Percentiles rank a stretch among this genome's conserved stretches.
These are phyloP conservation scores for Edaphochlamys debaryana DNA, from an alignment of 139 green algal genomes.

Conservation along the genomic window DNA sequence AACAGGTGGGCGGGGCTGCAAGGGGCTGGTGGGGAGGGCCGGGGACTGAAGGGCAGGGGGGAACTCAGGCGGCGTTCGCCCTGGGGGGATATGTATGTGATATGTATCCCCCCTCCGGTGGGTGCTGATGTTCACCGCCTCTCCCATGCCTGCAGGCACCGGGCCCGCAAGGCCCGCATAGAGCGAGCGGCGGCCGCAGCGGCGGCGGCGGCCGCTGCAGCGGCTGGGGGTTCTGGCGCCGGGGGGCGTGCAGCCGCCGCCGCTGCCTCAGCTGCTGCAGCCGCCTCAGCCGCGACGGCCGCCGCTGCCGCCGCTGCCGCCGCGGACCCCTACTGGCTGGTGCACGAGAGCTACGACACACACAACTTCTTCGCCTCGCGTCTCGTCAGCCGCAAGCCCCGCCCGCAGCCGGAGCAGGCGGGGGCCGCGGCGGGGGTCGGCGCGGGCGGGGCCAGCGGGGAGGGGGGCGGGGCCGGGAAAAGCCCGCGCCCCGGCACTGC, in stretches of 20 bases:
- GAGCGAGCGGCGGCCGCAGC: not conserved
- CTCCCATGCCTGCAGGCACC: not conserved
- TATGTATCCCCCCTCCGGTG: too few species aligned
- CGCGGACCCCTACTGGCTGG: conserved; percentile 25
- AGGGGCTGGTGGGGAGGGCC: not conserved
- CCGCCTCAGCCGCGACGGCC: not conserved
- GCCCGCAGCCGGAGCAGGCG: not conserved
- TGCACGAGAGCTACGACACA: conserved; percentile 29
- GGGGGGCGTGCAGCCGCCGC: not conserved
- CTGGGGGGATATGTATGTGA: too few species aligned
- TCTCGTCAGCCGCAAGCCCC: not conserved
- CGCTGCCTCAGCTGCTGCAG: not conserved
- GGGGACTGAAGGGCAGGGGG: not conserved
- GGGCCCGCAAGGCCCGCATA: not conserved
- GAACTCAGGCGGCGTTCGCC: too few species aligned
- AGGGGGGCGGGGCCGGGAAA: too few species aligned
- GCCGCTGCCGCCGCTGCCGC: not conserved
- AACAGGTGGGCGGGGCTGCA: not conserved
- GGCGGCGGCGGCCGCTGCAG: not conserved
- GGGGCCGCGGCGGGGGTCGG: too few species aligned
- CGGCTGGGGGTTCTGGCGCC: not conserved
- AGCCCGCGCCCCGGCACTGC: too few species aligned
- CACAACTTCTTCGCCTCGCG: conserved; percentile 29
- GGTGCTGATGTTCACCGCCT: too few species aligned
- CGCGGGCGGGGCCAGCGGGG: too few species aligned